Evolutionary conservation across 805 yeast genomes (phyloP).

Genomic region (Candida nitratophila): DNA sequence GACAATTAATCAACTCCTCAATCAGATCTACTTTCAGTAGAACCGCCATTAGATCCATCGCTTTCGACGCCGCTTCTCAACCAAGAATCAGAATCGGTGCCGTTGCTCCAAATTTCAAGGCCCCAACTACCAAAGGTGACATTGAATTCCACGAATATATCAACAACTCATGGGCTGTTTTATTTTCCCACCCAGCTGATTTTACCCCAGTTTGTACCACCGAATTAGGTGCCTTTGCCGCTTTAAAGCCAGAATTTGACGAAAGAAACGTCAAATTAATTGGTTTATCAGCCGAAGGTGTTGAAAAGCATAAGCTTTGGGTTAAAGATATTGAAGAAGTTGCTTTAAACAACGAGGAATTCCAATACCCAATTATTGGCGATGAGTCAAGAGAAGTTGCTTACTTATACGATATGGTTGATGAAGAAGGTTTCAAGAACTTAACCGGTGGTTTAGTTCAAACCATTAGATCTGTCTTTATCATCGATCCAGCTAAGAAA

Average conservation of each 20-base stretch:
- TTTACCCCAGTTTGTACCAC: slow-evolving; percentile 97
- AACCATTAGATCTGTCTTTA: slow-evolving; percentile 88
- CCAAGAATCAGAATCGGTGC: slow-evolving; percentile 75
- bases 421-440: slow-evolving; percentile 74
- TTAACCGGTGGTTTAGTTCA: slow-evolving; percentile 66
- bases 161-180: slow-evolving; percentile 80
- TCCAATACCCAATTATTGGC: slow-evolving; percentile 86
- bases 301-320: slow-evolving; percentile 80
- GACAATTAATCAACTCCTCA: slow-evolving; percentile 10
- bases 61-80: slow-evolving; percentile 47
- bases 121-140: slow-evolving; percentile 75
- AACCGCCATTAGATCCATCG: slow-evolving; percentile 23
- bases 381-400: slow-evolving; percentile 83
- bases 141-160: slow-evolving; percentile 83
- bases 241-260: slow-evolving; percentile 81
- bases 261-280: slow-evolving; percentile 81
- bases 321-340: slow-evolving; percentile 86
- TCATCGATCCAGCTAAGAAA: slow-evolving; percentile 87
- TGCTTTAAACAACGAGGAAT: slow-evolving; percentile 57
- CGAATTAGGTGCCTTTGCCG: slow-evolving; percentile 90
- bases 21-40: background rate
- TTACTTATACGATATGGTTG: slow-evolving; percentile 79
- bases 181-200: slow-evolving; percentile 94
- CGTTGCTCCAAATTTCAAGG: slow-evolving; percentile 81
- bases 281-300: slow-evolving; percentile 82